Evolutionary conservation across 75 land plant species (phyloP), one percentile per base, ranked within the genome.

Genomic region (Azolla pinnata): DNA sequence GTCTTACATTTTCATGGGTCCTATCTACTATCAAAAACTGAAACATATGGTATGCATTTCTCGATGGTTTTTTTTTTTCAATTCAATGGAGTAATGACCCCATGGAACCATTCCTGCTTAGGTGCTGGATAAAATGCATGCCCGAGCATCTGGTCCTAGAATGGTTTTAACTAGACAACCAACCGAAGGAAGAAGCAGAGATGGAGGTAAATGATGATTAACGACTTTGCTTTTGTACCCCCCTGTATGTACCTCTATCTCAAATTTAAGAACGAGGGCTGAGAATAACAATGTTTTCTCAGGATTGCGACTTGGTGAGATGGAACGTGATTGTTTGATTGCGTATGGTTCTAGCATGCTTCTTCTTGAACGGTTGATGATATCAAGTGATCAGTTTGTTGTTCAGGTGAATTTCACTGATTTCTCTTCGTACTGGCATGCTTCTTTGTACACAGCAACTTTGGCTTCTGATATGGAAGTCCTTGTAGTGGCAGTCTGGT

Each of bases 81-180:
- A 48, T 9, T 19, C 8, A 51, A 51, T 9, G 24, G 9, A 38
- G 42, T 8, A 8, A 38, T 38, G 14, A 38, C 14, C 12, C 20
- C 18, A 4, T 42, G 24, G 34, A 31, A 33, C 4, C 44, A 19
- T 29, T 30, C 0, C 7, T n/a, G n/a, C n/a, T 32, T 63, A 95
- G 99, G 97, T 95, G 28, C 58, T 90, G 33, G 99, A 95, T 66
- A 95, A 95, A 70, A 95, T 95, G 92, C 97, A 95, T 77, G 99
- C 97, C 9, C 80, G 99, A 32, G 92, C 86, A 31, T 68, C 64
- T 56, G 99, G 99, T 1, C 99, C 97, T 7, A 74, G 86, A 49
- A 91, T 86, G 51, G 81, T 76, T 56, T 69, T 95, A 29, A 95
- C 99, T 5, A 76, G 99, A 60, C 99, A 95, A 61, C 99, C 99